phyloP scores from a whole-genome alignment of 129 eudicot species.

The Artemisia annua region DNA sequence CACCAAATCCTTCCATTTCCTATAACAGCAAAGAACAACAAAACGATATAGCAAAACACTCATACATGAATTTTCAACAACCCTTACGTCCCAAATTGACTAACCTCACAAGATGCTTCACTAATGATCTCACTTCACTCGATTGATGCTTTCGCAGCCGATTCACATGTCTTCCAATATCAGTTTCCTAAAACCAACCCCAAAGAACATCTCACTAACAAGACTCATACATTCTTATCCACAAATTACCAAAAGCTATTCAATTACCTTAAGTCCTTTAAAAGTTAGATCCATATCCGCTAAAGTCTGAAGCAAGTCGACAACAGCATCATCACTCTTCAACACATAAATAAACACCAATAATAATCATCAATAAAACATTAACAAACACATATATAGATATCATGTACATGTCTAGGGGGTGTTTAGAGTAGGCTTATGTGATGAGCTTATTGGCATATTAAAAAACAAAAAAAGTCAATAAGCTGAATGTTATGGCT shows the following conservation, averaged over 20 bases:
- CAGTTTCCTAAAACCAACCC: slow-evolving; percentile 59
- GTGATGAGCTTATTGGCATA: too few relatives aligned
- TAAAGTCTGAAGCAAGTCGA: slow-evolving; percentile 76
- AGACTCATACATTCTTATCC: too few relatives aligned
- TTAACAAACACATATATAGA: not conserved
- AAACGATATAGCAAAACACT: not conserved
- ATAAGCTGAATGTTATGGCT: too few relatives aligned
- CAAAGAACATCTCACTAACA: not conserved
- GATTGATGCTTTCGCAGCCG: slow-evolving; percentile 83
- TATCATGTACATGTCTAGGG: too few relatives aligned
- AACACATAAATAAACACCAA: not conserved
- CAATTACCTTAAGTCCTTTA: slow-evolving; percentile 69
- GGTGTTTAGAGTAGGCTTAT: too few relatives aligned
- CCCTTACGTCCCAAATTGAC: not conserved
- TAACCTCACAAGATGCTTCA: slow-evolving; percentile 83
- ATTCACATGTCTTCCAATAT: slow-evolving; percentile 89
- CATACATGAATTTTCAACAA: not conserved
- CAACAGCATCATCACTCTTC: slow-evolving; percentile 57
- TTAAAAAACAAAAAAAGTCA: too few relatives aligned
- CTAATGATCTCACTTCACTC: slow-evolving; percentile 64
- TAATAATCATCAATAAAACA: not conserved
- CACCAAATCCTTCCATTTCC: slow-evolving; percentile 94
- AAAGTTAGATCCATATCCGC: slow-evolving; percentile 93
- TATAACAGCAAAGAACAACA: slow-evolving; percentile 23
- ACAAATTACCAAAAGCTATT: not conserved